phyloP scores from a whole-genome alignment of 768 basidiomycete species.

The Baorangia bicolor region DNA sequence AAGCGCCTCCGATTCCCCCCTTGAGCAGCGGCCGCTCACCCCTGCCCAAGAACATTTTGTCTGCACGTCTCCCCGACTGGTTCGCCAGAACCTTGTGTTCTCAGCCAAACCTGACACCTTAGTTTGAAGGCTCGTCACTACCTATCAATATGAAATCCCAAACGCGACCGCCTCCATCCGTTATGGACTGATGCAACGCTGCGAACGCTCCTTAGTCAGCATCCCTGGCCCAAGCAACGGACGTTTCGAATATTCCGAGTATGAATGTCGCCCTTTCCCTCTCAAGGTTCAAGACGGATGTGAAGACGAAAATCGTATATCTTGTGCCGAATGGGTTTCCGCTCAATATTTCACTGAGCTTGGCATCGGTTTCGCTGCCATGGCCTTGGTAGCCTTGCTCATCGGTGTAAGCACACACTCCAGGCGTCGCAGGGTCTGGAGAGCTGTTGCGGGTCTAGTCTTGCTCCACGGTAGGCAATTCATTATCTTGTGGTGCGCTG shows the following conservation, averaged over 20 bases:
- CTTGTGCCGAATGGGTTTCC: slow-evolving; percentile 70
- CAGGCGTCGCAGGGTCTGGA: slow-evolving; percentile 74
- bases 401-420: slow-evolving; percentile 74
- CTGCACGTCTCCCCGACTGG: slow-evolving; percentile 63
- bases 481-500: background rate
- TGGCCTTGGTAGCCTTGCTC: slow-evolving; percentile 56
- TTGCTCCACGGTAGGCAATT: slow-evolving; percentile 51
- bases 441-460: slow-evolving; percentile 64
- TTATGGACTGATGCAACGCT: slow-evolving; percentile 60
- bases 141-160: slow-evolving; percentile 39
- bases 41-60: slow-evolving; percentile 51
- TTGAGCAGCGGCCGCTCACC: background rate
- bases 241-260: slow-evolving; percentile 50
- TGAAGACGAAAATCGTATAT: slow-evolving; percentile 51
- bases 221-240: slow-evolving; percentile 47
- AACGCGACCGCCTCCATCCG: slow-evolving; percentile 49
- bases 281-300: slow-evolving; percentile 45
- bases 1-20: slow-evolving; percentile 22
- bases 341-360: slow-evolving; percentile 68
- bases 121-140: slow-evolving; percentile 42
- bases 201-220: slow-evolving; percentile 50
- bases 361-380: slow-evolving; percentile 59
- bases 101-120: slow-evolving; percentile 23
- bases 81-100: slow-evolving; percentile 34
- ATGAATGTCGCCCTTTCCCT: slow-evolving; percentile 67